A percentile compares a stretch with the other conserved stretches of the same genome.
Conservation (phyloP, 164 flowering plant genomes). For the grape (Vitis vinifera) region DNA sequence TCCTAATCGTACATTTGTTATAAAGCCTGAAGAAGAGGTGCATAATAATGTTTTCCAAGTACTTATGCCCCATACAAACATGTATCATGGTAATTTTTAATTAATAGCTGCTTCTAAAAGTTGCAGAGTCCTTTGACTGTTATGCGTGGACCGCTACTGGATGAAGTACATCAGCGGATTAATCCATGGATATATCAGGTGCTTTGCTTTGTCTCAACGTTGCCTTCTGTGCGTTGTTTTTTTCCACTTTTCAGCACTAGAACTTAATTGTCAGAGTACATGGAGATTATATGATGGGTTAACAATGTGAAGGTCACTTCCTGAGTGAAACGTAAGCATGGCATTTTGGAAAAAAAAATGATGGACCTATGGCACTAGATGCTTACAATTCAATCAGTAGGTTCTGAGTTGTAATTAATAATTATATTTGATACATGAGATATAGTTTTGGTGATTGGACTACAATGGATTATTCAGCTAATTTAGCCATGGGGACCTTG, state of each 20-base stretch:
- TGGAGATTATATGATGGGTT: background rate
- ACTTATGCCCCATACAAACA: background rate
- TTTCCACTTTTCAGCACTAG: background rate
- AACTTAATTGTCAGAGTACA: background rate
- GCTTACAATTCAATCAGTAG: background rate
- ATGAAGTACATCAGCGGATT: conserved; percentile 52
- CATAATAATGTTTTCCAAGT: conserved; percentile 2
- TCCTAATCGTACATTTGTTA: conserved; percentile 72
- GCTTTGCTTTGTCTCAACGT: conserved; percentile 3
- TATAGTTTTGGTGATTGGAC: conserved; percentile 1
- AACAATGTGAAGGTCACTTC: background rate
- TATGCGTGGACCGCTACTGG: conserved; percentile 39
- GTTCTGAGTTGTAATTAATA: background rate
- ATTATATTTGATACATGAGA: background rate
- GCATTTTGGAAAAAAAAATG: background rate
- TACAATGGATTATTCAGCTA: background rate
- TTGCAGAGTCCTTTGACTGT: conserved; percentile 41
- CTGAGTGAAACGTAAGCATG: too few relatives aligned
- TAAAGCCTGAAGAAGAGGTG: conserved; percentile 46
- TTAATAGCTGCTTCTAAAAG: background rate
- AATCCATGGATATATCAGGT: conserved; percentile 58
- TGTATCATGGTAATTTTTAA: background rate
- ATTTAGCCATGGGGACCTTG: background rate
- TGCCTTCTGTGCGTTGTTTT: conserved; percentile 2
- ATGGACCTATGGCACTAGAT: background rate